Evolutionary conservation across 768 basidiomycete species (phyloP).

Genomic region (Lactifluus rugatus): DNA sequence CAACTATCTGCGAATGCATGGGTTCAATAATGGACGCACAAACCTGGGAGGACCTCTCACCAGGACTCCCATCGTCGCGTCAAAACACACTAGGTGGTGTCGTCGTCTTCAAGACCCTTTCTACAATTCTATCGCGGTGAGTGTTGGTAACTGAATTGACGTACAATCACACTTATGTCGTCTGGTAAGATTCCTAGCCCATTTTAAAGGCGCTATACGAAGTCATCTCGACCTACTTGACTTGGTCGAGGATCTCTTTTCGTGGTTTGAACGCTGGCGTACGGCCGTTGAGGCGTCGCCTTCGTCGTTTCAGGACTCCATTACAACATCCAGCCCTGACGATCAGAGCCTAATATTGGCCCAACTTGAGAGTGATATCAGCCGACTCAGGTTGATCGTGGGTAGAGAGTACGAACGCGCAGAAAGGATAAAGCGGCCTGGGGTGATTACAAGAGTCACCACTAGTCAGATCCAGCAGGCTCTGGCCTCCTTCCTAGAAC

Average conservation of each 20-base stretch:
- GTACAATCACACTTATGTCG: background rate
- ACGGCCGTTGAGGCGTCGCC: constrained; percentile 29
- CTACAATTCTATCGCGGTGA: constrained; percentile 19
- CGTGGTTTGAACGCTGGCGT: constrained; percentile 42
- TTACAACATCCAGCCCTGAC: constrained; percentile 22
- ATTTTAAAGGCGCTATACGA: constrained; percentile 45
- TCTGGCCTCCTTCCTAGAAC: constrained; percentile 31
- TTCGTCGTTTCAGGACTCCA: constrained; percentile 38
- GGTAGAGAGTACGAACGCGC: constrained; percentile 37
- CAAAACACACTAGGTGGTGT: constrained; percentile 21
- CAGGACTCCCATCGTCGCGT: background rate
- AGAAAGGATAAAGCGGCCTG: constrained; percentile 12
- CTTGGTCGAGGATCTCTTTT: constrained; percentile 33
- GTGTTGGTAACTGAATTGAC: background rate
- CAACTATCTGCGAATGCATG: constrained; percentile 18
- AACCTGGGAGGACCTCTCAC: constrained; percentile 21
- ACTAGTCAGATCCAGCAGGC: constrained; percentile 24
- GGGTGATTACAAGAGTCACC: constrained; percentile 1
- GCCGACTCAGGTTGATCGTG: constrained; percentile 34
- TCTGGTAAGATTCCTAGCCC: constrained; percentile 37
- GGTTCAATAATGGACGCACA: constrained; percentile 16
- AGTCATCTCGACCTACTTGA: constrained; percentile 35
- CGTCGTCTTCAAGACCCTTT: constrained; percentile 24
- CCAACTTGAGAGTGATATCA: constrained; percentile 28
- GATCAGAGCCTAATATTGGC: constrained; percentile 31